Percentiles rank a stretch among this genome's conserved stretches.
Conservation (phyloP, 192 early-diverging fungal genomes). For the Mortierella claussenii region DNA sequence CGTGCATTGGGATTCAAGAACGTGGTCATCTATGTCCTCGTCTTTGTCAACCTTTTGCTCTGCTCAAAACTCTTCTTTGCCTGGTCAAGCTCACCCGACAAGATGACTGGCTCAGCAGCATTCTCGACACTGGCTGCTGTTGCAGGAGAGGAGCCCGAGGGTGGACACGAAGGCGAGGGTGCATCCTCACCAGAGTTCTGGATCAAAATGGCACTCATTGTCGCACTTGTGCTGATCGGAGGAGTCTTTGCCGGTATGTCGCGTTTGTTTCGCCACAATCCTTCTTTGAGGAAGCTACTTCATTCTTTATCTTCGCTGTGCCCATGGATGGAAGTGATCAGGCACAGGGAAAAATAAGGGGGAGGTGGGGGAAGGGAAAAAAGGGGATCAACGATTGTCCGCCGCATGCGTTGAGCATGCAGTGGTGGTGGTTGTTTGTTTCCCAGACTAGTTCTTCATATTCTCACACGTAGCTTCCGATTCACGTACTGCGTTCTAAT, state of each 20-base stretch:
- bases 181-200: constrained; percentile 52
- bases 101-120: not conserved
- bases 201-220: constrained; percentile 59
- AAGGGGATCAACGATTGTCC: not conserved
- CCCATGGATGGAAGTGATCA: not conserved
- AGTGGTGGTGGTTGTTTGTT: too few relatives aligned
- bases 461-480: too few relatives aligned
- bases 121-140: not conserved
- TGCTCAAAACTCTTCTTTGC: constrained; percentile 27
- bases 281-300: not conserved
- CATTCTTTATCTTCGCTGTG: not conserved
- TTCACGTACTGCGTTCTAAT: not conserved
- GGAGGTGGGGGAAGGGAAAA: not conserved
- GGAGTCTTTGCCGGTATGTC: constrained; percentile 79
- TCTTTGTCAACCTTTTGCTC: constrained; percentile 32
- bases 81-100: constrained; percentile 12
- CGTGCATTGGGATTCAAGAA: constrained; percentile 35
- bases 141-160: not conserved
- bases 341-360: not conserved
- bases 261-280: too few relatives aligned
- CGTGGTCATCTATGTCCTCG: constrained; percentile 32
- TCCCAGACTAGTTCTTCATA: too few relatives aligned
- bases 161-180: constrained; percentile 24
- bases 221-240: constrained; percentile 79
- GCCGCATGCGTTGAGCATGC: not conserved